Base-by-base conservation (phyloP, 2,329 filamentous ascomycete species). In the Coniosporium tulheliwenetii region DNA sequence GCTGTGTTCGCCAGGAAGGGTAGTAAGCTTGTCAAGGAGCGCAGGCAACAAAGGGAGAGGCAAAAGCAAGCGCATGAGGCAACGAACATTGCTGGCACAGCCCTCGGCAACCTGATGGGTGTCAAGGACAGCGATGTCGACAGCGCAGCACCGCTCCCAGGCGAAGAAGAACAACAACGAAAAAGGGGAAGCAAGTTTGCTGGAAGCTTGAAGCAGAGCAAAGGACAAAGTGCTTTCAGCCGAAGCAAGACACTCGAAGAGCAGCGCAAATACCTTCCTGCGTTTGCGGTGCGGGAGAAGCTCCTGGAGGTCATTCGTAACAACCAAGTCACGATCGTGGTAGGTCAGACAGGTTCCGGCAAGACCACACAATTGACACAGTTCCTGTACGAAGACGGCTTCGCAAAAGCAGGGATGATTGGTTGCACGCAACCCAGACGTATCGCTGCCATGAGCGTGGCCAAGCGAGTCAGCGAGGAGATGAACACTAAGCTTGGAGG, bases 281-380 rank as follows among this genome's bases (percentile, higher is more conserved):
- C 93, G 0, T 98, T 98, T 66, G 91, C 91, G 0, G 91, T 98
- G 2, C 75, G 93, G 32, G 91, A 98, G 58, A 89, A 98, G 48
- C 67, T 98, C 5, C 65, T 98, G 40, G 75, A 85, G 38, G 85
- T 96, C 5, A 93, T 98, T 48, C 72, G 89, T 45, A 91, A 98
- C 61, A 96, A 98, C 52, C 91, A 98, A 58, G 91, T 98, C 39
- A 77, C 93, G 35, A 93, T 98, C 48, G 89, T 96, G 2, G 86
- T 98, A 39, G 91, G 91, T 37, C 89, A 98, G 64, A 98, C 91
- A 1, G 91, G 91, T 4, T 96, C 89, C 1, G 91, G 91, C 39
- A 98, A 98, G 63, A 98, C 91, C 2, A 98, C 91, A 0, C 91
- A 98, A 60, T 65, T 98, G 45, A 95, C 93, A 0, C 93, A 98